Conservation (phyloP, 108 stramenopile genomes). For the Parietichytrium sp. region DNA sequence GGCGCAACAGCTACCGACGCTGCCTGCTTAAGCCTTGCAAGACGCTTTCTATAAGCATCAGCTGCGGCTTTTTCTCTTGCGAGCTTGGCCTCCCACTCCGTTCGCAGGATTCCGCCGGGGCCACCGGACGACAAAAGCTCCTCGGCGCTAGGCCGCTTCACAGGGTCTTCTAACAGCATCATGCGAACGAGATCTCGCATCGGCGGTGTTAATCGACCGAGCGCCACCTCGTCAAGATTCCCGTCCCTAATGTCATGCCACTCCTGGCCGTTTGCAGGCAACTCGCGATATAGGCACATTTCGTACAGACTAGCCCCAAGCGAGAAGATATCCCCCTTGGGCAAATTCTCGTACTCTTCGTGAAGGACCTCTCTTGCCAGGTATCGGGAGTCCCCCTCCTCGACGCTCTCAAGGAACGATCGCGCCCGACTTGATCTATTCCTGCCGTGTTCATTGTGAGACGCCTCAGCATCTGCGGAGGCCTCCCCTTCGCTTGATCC, state of each 20-base stretch:
- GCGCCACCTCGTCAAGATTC: not conserved
- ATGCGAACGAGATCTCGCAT: not conserved
- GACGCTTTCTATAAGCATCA: slow-evolving; percentile 7
- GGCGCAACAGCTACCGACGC: no score
- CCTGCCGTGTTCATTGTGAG: not conserved
- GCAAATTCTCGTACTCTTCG: slow-evolving; percentile 45
- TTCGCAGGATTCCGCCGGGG: not conserved
- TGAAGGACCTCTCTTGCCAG: slow-evolving; percentile 54
- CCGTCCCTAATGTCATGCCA: slow-evolving; percentile 53
- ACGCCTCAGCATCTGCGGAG: not conserved
- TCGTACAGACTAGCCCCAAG: slow-evolving; percentile 57
- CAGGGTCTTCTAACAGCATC: not conserved
- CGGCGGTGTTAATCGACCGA: not conserved
- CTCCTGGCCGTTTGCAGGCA: slow-evolving; percentile 56
- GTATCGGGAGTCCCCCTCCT: slow-evolving; percentile 58
- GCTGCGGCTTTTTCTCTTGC: not conserved
- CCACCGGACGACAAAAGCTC: not conserved
- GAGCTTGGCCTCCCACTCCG: slow-evolving; percentile 25
- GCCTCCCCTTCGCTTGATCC: no score
- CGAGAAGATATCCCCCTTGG: slow-evolving; percentile 59
- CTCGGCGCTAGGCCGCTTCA: not conserved
- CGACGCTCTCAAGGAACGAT: not conserved
- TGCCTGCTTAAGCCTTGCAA: not conserved
- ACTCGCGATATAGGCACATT: slow-evolving; percentile 42
- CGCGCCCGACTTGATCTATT: not conserved